Conservation (phyloP, 2,329 filamentous ascomycete genomes). For the Fusarium mundagurra region DNA sequence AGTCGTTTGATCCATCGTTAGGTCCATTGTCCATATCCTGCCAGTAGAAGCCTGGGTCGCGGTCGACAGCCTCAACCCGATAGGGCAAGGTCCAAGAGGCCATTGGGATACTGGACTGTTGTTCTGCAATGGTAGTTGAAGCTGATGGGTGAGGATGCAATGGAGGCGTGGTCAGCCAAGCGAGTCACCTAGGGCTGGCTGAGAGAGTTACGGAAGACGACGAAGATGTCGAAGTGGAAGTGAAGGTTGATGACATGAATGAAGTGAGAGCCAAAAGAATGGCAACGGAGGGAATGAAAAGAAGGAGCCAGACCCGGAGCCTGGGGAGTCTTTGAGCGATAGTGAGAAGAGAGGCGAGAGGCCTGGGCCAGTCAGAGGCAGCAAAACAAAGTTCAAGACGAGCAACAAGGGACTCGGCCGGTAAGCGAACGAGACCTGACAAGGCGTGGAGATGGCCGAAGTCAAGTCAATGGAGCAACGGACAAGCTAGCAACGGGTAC, state of each 20-base stretch:
- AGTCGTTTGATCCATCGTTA: slow-evolving; percentile 46
- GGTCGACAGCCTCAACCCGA: slow-evolving; percentile 48
- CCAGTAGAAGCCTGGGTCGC: slow-evolving; percentile 50
- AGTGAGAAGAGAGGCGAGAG: slow-evolving; percentile 35
- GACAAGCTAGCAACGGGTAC: slow-evolving; percentile 31
- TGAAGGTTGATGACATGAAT: slow-evolving; percentile 36
- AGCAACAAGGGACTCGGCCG: slow-evolving; percentile 36
- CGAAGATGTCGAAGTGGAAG: slow-evolving; percentile 28
- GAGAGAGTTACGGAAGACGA: slow-evolving; percentile 27
- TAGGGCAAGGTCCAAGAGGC: slow-evolving; percentile 51
- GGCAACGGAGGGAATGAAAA: slow-evolving; percentile 30
- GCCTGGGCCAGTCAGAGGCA: slow-evolving; percentile 33
- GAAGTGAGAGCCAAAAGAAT: slow-evolving; percentile 30
- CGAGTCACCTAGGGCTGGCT: slow-evolving; percentile 36
- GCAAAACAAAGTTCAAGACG: slow-evolving; percentile 41
- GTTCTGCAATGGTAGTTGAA: slow-evolving; percentile 11
- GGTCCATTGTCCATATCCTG: slow-evolving; percentile 46
- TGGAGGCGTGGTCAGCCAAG: slow-evolving; percentile 27
- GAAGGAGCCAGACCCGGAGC: slow-evolving; percentile 16
- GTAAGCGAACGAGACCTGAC: slow-evolving; percentile 35
- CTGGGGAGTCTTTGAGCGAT: slow-evolving; percentile 28
- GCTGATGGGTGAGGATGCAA: slow-evolving; percentile 11
- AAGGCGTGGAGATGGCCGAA: slow-evolving; percentile 38
- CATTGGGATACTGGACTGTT: slow-evolving; percentile 41
- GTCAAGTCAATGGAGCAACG: slow-evolving; percentile 40